Conservation (phyloP, 257 asterid species). For the Przewalskia tangutica region DNA sequence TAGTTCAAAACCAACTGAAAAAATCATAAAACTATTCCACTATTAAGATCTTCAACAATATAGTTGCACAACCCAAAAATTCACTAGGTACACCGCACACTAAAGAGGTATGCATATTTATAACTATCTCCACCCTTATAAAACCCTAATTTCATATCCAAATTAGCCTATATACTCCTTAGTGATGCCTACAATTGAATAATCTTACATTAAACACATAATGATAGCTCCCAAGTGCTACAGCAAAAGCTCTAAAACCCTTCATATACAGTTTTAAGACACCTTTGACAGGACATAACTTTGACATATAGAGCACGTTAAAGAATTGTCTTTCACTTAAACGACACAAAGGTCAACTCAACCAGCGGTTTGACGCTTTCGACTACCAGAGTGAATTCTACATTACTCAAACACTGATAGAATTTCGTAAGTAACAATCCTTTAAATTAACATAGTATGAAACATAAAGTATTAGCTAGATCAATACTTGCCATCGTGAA, state of each 20-base stretch:
- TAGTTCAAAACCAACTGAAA: neutral
- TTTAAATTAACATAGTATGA: neutral
- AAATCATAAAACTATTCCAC: neutral
- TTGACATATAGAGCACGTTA: neutral
- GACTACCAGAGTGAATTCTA: neutral
- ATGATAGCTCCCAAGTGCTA: neutral
- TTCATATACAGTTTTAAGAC: neutral
- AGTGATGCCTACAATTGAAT: neutral
- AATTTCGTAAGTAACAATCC: neutral
- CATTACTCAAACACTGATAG: neutral
- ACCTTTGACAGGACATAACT: neutral
- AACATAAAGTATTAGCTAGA: neutral
- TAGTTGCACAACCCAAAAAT: neutral
- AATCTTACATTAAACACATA: neutral
- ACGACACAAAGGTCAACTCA: neutral
- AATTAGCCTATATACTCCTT: neutral
- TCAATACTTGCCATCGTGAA: neutral
- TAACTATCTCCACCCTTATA: neutral
- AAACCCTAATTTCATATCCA: neutral
- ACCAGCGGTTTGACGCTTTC: neutral
- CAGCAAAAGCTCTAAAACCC: neutral
- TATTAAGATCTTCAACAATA: neutral
- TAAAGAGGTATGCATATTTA: neutral
- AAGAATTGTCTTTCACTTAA: neutral
- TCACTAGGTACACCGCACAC: neutral